These are phyloP conservation scores for Gillenia trifoliata DNA, from an alignment of 306 rosid species.

Conservation along the genomic window DNA sequence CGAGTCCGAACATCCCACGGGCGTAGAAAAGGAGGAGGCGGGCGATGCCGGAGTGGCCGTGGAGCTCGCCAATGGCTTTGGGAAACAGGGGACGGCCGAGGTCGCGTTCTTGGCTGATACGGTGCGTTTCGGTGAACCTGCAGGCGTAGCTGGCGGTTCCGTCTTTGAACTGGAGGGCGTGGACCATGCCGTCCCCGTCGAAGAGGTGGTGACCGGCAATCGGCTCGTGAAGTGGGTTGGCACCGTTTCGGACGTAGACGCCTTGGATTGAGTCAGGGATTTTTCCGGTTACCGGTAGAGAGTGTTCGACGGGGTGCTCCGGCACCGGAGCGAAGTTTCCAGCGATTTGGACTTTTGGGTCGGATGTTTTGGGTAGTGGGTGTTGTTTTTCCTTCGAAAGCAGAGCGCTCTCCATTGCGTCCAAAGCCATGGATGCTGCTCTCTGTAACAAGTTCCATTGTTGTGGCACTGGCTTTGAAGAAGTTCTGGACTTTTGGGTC, in stretches of 20 bases:
- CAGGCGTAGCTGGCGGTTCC: constrained; percentile 64
- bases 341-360: constrained; percentile 83
- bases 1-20: constrained; percentile 53
- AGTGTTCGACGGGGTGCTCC: constrained; percentile 43
- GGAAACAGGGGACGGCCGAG: constrained; percentile 81
- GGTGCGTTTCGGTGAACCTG: constrained; percentile 78
- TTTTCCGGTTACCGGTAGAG: constrained; percentile 47
- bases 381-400: constrained; percentile 43
- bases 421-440: constrained; percentile 55
- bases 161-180: constrained; percentile 54
- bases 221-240: constrained; percentile 82
- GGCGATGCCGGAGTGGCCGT: constrained; percentile 93
- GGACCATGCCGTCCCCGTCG: constrained; percentile 99
- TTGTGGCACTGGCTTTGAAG: constrained; percentile 10
- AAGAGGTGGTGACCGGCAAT: constrained; percentile 89
- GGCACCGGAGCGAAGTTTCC: constrained; percentile 93
- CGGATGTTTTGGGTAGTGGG: constrained; percentile 83
- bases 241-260: constrained; percentile 85
- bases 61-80: constrained; percentile 93
- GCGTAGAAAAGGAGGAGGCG: constrained; percentile 72
- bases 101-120: constrained; percentile 58
- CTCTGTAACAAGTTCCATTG: constrained; percentile 54
- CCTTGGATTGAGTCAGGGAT: constrained; percentile 78
- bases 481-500: background rate
- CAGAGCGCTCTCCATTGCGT: constrained; percentile 52